These are phyloP conservation scores for Pyrrhoderma lamaoense DNA, from an alignment of 1,284 basidiomycete species.

Conservation along the genomic window DNA sequence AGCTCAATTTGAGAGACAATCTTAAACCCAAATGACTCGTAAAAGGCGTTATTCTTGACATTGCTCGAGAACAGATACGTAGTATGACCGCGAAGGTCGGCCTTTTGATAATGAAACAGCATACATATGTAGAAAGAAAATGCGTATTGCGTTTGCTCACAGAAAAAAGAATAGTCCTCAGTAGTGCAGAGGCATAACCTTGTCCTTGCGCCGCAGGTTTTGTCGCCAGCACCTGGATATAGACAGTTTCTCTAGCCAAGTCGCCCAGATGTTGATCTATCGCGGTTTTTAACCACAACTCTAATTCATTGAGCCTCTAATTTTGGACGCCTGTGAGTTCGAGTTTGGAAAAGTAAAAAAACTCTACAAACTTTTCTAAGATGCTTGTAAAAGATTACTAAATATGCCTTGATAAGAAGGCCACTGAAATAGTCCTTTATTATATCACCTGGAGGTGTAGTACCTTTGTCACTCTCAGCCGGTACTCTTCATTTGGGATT, in stretches of 20 bases:
- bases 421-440: constrained; percentile 1
- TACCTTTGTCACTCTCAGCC: background rate
- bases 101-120: constrained; percentile 10
- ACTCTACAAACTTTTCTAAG: constrained; percentile 6
- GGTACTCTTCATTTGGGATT: background rate
- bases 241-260: constrained; percentile 10
- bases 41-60: constrained; percentile 20
- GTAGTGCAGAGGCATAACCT: constrained; percentile 17
- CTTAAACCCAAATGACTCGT: constrained; percentile 21
- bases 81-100: constrained; percentile 19
- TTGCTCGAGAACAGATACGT: constrained; percentile 21
- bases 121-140: background rate
- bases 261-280: constrained; percentile 10
- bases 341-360: background rate
- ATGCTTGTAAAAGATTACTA: background rate
- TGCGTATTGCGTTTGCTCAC: background rate
- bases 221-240: constrained; percentile 16
- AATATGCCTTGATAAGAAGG: background rate
- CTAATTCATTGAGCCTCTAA: constrained; percentile 3
- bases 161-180: constrained; percentile 10
- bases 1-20: constrained; percentile 13
- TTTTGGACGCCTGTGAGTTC: background rate
- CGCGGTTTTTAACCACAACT: background rate
- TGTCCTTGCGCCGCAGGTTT: constrained; percentile 17
- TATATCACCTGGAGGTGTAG: constrained; percentile 6